A percentile compares a stretch with the other conserved stretches of the same genome.
phyloP scores from a whole-genome alignment of 345 rosid species.

The Eucalyptus sideroxylon region DNA sequence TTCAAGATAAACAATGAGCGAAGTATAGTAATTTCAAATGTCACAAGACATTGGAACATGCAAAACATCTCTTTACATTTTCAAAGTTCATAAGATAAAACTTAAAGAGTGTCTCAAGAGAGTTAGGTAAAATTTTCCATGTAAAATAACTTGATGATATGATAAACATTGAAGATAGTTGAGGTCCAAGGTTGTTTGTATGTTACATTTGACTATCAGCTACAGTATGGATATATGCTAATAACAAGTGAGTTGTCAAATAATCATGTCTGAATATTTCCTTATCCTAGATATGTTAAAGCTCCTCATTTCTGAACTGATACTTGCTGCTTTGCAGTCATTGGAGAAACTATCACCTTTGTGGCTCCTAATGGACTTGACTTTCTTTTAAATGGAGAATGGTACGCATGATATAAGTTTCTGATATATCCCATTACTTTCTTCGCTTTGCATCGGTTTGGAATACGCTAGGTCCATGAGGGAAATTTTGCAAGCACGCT shows the following conservation, averaged over 20 bases:
- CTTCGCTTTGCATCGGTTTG: neutral
- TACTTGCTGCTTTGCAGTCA: constrained; percentile 36
- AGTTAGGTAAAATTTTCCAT: neutral
- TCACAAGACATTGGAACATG: neutral
- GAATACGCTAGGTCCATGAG: neutral
- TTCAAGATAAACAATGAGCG: neutral
- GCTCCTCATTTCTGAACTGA: neutral
- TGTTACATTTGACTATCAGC: too few species aligned
- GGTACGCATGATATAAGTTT: constrained; percentile 25
- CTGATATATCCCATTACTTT: neutral
- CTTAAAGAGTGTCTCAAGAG: neutral
- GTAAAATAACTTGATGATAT: neutral
- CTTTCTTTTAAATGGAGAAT: constrained; percentile 92
- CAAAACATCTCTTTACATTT: neutral
- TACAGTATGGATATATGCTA: neutral
- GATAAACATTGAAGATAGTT: neutral
- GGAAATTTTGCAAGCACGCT: neutral
- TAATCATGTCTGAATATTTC: neutral
- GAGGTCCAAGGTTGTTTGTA: neutral
- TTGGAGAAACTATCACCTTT: constrained; percentile 90
- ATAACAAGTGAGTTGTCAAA: neutral
- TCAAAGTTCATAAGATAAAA: neutral
- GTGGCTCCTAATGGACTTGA: constrained; percentile 47
- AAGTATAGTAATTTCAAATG: neutral
- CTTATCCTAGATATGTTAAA: neutral